Base-by-base conservation (phyloP, 202 grass and related monocot species). In the Musa balbisiana region DNA sequence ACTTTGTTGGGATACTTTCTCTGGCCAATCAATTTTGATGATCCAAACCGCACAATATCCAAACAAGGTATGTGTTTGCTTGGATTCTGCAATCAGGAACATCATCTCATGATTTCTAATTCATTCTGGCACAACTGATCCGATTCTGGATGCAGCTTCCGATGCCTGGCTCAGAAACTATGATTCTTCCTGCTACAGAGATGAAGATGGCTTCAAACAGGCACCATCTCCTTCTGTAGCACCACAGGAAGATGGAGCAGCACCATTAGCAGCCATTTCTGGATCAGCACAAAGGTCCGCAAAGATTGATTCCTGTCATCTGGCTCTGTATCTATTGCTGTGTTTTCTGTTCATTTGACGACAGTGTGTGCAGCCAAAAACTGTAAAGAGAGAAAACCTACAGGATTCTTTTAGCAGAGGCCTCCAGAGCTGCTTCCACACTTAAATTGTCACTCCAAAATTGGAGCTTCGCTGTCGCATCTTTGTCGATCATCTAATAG, bases 1-100 rank as follows among this genome's bases (percentile, higher is more conserved):
- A 51, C 71, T 2, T 69, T 97, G 62, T 86, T 76, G n/a, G 94
- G 88, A 19, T 97, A 93, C 85, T 89, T 91, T 82, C 75, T 97
- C 2, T 97, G 88, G 90, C 90, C 90, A 11, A 79, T 93, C 21
- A 97, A 83, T 79, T 97, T 88, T 52, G 90, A 97, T 54, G 80
- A 97, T 12, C 79, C 88, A 24, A 89, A 89, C 66, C 81, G 74
- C 83, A 91, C 88, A 5, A n/a, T 89, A 53, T 86, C 93, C 17
- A 83, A 79, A 79, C 69, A 76, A 84, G 90, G 93, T 93, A 72
- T 73, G 13, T 43, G 10, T 59, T 75, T 62, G 55, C 14, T 60
- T n/a, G n/a, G 16, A n/a, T 59, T 17, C 24, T 12, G 25, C 10
- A 10, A 22, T 6, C 15, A 51, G 10, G 59, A 65, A 43, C 12